Evolutionary conservation across 495 filamentous ascomycete genomes (phyloP), one percentile per base, ranked within the genome.

Genomic region (Cercophora newfieldiana): DNA sequence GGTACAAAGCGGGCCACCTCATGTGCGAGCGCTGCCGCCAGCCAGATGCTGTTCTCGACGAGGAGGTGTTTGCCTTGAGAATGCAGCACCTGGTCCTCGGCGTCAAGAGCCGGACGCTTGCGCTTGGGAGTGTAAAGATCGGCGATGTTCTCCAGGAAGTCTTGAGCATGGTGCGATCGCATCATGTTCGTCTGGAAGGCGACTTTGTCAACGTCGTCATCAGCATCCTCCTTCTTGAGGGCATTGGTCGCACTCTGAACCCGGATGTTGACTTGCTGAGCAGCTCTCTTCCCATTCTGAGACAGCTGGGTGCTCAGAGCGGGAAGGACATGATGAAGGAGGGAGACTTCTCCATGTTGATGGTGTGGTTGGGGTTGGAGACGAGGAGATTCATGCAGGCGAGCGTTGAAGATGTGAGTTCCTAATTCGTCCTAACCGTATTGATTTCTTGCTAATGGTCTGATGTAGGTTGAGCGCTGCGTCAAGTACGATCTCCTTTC

Each of bases 171-270:
- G 96, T 99, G 51, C 87, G 96, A 29, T 80, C 81, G 18, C 94
- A 99, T 73, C 96, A 99, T 72, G 96, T 99, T 1, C 85, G 96
- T 8, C 85, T 99, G 31, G 96, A 98, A 72, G 96, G 96, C 1
- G 96, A 99, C 73, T 99, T 97, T 76, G 94, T 98, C 61, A 99
- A 99, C 72, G 95, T 99, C 2, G 94, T 99, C 19, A 91, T 99
- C 61, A 94, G 90, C 31, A 97, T 97, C 56, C 81, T 99, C 44
- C 82, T 99, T 1, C 82, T 99, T 1, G 96, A 99, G 73, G 96
- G 96, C 0, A 98, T 99, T 66, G 96, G 96, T 0, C 84, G 96
- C 50, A 90, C 80, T 66, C 81, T 99, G 31, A 87, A 99, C 74
- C 95, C 95, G 0, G 80, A 92, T 37, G 77, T 97, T 25, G 96